Evolutionary conservation across 1,284 basidiomycete genomes (phyloP), one percentile per base, ranked within the genome.

Genomic region (Grifola frondosa): DNA sequence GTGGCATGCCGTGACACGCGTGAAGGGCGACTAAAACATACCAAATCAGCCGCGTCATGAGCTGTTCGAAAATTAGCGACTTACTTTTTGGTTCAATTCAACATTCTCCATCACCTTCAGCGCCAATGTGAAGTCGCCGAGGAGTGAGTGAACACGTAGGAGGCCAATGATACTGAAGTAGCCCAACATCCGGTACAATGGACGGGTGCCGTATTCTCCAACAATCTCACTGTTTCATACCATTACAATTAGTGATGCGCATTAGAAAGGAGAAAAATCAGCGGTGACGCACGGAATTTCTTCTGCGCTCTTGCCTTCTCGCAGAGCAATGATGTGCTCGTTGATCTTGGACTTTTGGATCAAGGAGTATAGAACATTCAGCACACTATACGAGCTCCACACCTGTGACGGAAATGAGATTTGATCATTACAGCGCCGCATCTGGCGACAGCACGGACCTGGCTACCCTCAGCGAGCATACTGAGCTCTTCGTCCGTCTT

Each of bases 161-260:
- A 99, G 81, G 37, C 95, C 96, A 58, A 98, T 89, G 59, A 98
- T 80, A 57, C 91, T 94, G 72, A 98, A 98, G 73, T 97, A 97
- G 19, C 96, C 96, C n/a, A 99, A 81, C 75, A 92, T 90, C 50
- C 93, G 84, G 71, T 98, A 99, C 2, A 98, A 76, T 6, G 92
- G 91, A 40, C 84, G 82, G 45, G 80, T 76, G 31, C 96, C 95
- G 64, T 94, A 98, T 64, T 97, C 93, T 38, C 95, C 95, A 0
- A 88, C 88, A 38, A 92, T 81, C 62, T 91, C 86, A 34, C 90
- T 93, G 51, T 9, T 42, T 13, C 40, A 36, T 13, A 31, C 26
- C 21, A 36, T 50, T 6, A 44, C 20, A 3, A 32, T 21, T 40
- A 48, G 44, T 40, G 35, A 11, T 31, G 16, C 26, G 30, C 15